phyloP scores from a whole-genome alignment of 2,329 filamentous ascomycete genomes.

The Ophiostoma ips region DNA sequence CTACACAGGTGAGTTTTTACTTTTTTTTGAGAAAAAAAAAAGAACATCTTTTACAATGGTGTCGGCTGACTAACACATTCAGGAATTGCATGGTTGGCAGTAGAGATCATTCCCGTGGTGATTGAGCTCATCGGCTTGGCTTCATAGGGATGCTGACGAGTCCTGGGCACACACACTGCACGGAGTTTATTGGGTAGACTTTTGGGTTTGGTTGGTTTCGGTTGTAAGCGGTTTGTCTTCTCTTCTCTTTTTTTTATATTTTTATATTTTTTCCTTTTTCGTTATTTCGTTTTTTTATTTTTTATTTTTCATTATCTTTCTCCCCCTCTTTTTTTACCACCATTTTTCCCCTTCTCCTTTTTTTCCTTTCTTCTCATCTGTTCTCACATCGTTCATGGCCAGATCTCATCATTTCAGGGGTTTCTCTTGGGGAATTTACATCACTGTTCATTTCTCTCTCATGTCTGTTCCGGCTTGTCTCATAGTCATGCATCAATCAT shows the following conservation, averaged over 20 bases:
- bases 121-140: constrained; percentile 46
- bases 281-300: not conserved
- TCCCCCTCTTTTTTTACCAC: not conserved
- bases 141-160: not conserved
- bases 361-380: not conserved
- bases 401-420: too few relatives aligned
- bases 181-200: not conserved
- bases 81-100: constrained; percentile 75
- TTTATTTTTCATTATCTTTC: not conserved
- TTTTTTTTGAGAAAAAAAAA: not conserved
- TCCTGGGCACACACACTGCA: not conserved
- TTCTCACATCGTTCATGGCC: too few relatives aligned
- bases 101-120: constrained; percentile 58
- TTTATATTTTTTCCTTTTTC: not conserved
- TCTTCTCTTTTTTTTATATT: not conserved
- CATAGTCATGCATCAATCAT: too few relatives aligned
- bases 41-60: too few relatives aligned
- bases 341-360: not conserved
- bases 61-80: constrained; percentile 5
- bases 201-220: not conserved
- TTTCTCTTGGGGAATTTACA: too few relatives aligned
- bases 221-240: not conserved
- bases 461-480: too few relatives aligned
- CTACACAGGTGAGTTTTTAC: constrained; percentile 66
- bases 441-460: too few relatives aligned